A percentile compares a stretch with the other conserved stretches of the same genome.
phyloP scores from a whole-genome alignment of 2,329 filamentous ascomycete genomes.

The Apiospora hydei region DNA sequence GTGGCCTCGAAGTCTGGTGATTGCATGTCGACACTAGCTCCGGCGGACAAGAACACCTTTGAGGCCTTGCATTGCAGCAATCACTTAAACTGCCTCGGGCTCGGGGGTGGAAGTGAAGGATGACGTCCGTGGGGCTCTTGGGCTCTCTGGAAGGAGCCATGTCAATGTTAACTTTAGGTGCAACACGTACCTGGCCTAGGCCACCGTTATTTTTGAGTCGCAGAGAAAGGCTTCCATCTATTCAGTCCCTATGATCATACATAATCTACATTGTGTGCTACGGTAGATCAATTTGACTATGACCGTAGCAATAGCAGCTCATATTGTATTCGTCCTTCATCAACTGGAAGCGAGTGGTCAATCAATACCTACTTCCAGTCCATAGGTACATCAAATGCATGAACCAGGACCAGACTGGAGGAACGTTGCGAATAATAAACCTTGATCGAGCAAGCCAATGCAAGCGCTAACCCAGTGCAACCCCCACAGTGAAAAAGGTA shows the following conservation, averaged over 20 bases:
- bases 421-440: not conserved
- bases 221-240: too few species aligned
- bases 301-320: not conserved
- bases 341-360: not conserved
- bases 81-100: not conserved
- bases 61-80: not conserved
- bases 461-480: not conserved
- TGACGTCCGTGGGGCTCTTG: constrained; percentile 7
- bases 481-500: not conserved
- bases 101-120: constrained; percentile 7
- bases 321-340: not conserved
- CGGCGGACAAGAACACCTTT: not conserved
- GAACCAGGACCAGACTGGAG: not conserved
- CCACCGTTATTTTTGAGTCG: not conserved
- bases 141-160: not conserved
- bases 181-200: not conserved
- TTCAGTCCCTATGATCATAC: too few species aligned
- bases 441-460: not conserved
- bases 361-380: too few species aligned
- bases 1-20: constrained; percentile 9
- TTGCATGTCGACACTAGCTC: constrained; percentile 6
- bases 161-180: constrained; percentile 14
- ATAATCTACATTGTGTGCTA: too few species aligned
- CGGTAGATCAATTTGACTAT: not conserved
- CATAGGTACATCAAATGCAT: too few species aligned